Percentiles rank a stretch among this genome's conserved stretches.
phyloP scores from a whole-genome alignment of 2,329 filamentous ascomycete genomes.

The Trichoderma simmonsii region DNA sequence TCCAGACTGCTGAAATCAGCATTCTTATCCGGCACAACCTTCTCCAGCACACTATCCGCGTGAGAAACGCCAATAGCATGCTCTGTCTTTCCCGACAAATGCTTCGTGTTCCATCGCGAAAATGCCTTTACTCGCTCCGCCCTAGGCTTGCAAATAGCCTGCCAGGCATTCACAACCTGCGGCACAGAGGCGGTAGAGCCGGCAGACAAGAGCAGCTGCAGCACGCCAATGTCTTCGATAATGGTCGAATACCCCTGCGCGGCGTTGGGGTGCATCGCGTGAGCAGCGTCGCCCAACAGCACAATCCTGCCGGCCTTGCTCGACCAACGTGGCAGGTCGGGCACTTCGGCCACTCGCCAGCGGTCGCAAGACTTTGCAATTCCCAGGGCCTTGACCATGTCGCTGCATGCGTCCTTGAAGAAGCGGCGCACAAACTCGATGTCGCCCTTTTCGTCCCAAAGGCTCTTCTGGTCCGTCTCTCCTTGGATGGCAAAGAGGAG shows the following conservation, averaged over 20 bases:
- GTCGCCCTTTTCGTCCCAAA: constrained; percentile 27
- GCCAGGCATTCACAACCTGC: constrained; percentile 18
- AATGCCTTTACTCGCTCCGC: constrained; percentile 24
- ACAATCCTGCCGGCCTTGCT: constrained; percentile 21
- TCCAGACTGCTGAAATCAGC: constrained; percentile 12
- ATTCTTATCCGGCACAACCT: constrained; percentile 8
- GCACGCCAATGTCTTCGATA: constrained; percentile 19
- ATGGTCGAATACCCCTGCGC: constrained; percentile 19
- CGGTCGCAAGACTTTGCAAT: constrained; percentile 22
- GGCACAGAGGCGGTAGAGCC: neutral
- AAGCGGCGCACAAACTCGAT: constrained; percentile 22
- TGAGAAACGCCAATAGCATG: neutral
- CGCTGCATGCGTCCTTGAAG: constrained; percentile 19
- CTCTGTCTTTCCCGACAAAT: neutral
- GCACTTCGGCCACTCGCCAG: constrained; percentile 25
- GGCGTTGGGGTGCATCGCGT: constrained; percentile 20
- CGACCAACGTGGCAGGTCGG: constrained; percentile 24
- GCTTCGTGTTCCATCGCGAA: constrained; percentile 20
- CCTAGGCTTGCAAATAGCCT: constrained; percentile 23
- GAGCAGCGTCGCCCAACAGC: constrained; percentile 24
- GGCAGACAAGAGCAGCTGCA: neutral
- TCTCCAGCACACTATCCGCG: constrained; percentile 2
- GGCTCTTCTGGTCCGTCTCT: constrained; percentile 23
- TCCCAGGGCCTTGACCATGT: constrained; percentile 19
- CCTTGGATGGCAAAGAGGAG: constrained; percentile 22